Evolutionary conservation across 495 filamentous ascomycete species (phyloP).

Genomic region (Jackrogersella minutella): DNA sequence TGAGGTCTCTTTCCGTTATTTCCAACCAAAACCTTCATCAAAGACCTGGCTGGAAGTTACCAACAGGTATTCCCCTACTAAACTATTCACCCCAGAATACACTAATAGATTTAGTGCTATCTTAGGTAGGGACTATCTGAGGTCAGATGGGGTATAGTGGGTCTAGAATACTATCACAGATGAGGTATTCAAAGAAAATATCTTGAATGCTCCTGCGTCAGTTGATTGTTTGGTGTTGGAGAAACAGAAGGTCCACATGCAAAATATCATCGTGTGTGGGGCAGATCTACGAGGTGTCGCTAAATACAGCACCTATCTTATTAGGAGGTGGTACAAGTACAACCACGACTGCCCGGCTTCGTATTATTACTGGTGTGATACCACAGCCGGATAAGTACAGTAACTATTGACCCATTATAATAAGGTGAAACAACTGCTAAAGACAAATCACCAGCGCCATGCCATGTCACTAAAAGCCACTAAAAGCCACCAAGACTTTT

Average conservation of each 20-base stretch:
- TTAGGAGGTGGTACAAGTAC: slow-evolving; percentile 11
- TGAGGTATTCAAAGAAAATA: too few relatives aligned
- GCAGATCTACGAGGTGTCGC: slow-evolving; percentile 1
- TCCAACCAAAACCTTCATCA: neutral
- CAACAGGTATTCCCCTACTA: too few relatives aligned
- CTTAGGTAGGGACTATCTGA: neutral
- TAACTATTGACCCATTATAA: neutral
- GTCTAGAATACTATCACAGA: too few relatives aligned
- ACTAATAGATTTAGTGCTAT: too few relatives aligned
- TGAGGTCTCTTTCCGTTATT: neutral
- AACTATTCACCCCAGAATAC: too few relatives aligned
- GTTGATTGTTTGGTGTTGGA: neutral
- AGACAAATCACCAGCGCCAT: neutral
- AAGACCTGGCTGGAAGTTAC: too few relatives aligned
- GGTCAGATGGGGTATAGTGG: slow-evolving; percentile 17
- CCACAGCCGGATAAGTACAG: neutral
- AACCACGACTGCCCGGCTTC: neutral
- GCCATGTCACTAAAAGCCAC: neutral
- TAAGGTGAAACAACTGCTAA: slow-evolving; percentile 6
- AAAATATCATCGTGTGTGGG: slow-evolving; percentile 26
- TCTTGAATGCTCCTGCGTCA: neutral
- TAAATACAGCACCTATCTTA: neutral
- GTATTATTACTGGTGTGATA: slow-evolving; percentile 1
- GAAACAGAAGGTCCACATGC: slow-evolving; percentile 21
- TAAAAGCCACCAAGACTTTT: neutral